Evolutionary conservation across 73 alveolate species (phyloP).

Genomic region (Symbiodinium natans): DNA sequence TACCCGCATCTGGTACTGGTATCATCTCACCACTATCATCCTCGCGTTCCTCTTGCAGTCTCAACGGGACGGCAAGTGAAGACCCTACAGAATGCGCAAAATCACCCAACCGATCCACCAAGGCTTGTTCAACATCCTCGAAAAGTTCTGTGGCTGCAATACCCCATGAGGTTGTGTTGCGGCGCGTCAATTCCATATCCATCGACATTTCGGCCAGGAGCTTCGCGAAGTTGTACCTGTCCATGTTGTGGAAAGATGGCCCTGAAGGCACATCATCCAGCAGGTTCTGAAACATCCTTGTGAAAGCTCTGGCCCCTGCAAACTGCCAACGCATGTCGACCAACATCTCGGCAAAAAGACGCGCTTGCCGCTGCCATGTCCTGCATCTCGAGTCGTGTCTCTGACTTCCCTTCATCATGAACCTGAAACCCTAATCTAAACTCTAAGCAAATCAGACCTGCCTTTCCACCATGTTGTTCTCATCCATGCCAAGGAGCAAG

Average conservation of each 20-base stretch:
- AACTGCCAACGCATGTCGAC: background rate
- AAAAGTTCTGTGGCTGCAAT: background rate
- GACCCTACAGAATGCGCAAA: background rate
- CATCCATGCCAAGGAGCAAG: no score
- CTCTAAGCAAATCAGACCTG: no score
- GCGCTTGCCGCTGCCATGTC: background rate
- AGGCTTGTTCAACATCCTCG: background rate
- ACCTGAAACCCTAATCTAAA: no score
- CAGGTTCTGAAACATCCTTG: background rate
- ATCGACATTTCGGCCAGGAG: background rate
- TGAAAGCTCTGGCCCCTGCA: background rate
- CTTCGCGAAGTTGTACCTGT: background rate
- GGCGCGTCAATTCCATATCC: background rate
- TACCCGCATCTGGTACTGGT: background rate
- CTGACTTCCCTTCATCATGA: no score
- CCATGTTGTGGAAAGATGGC: background rate
- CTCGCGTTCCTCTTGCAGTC: background rate
- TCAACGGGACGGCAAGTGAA: background rate
- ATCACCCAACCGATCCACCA: background rate
- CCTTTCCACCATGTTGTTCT: no score
- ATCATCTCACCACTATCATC: background rate
- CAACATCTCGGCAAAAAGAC: background rate
- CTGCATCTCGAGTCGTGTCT: background rate
- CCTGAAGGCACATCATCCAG: background rate
- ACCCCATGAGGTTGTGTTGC: background rate